Evolutionary conservation across 1,284 basidiomycete species (phyloP).

Genomic region (Baeospora myosura): DNA sequence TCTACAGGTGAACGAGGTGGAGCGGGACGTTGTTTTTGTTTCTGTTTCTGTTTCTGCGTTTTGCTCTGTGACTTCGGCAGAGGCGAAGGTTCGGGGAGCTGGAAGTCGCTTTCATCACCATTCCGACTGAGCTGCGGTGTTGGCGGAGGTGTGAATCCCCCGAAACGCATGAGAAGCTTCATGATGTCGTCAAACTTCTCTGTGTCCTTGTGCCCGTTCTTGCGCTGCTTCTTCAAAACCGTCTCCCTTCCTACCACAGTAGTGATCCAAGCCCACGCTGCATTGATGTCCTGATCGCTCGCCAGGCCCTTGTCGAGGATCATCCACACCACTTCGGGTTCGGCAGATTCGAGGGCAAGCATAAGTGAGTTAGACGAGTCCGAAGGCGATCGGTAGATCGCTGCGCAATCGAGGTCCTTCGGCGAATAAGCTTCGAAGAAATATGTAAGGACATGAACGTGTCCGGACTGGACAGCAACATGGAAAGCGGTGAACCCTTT

Average conservation of each 20-base stretch:
- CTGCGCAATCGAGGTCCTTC: conserved; percentile 38
- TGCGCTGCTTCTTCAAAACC: conserved; percentile 18
- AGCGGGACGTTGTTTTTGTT: neutral
- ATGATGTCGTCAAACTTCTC: conserved; percentile 43
- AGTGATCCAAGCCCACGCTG: conserved; percentile 43
- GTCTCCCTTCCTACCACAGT: conserved; percentile 25
- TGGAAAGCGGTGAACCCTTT: conserved; percentile 57
- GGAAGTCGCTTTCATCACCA: conserved; percentile 8
- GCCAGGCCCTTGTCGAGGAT: conserved; percentile 52
- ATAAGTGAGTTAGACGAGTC: conserved; percentile 39
- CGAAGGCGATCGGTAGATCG: conserved; percentile 38
- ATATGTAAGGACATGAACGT: conserved; percentile 41
- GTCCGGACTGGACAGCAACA: conserved; percentile 47
- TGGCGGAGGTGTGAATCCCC: conserved; percentile 41
- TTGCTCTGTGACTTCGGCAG: neutral
- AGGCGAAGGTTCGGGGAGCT: neutral
- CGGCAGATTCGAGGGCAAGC: conserved; percentile 49
- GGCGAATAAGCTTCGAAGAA: conserved; percentile 54
- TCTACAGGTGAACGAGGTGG: too few relatives aligned
- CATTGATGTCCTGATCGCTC: conserved; percentile 37
- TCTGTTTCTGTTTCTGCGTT: neutral
- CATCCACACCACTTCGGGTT: conserved; percentile 56
- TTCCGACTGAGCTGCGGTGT: conserved; percentile 26
- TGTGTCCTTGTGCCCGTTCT: conserved; percentile 17
- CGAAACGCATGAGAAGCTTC: conserved; percentile 47